These are phyloP conservation scores for Aspergillus caelatus DNA, from an alignment of 2,329 filamentous ascomycete genomes.

Conservation along the genomic window DNA sequence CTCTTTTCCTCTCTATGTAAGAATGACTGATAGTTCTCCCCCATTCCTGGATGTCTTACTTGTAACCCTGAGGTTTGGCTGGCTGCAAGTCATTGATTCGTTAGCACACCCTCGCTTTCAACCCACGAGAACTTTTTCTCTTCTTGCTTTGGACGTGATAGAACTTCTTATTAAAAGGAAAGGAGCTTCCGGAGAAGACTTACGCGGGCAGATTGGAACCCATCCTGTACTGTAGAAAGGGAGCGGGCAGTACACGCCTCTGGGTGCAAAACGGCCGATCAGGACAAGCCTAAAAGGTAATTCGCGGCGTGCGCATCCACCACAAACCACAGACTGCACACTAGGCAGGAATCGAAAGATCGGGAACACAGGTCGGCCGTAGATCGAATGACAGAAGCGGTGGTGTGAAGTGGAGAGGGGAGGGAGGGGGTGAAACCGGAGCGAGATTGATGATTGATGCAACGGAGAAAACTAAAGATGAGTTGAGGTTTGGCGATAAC, in stretches of 20 bases:
- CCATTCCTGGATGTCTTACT: conserved; percentile 59
- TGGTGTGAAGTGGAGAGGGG: conserved; percentile 4
- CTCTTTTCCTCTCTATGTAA: background rate
- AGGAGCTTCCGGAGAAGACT: conserved; percentile 39
- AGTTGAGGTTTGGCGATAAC: conserved; percentile 19
- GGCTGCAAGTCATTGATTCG: conserved; percentile 50
- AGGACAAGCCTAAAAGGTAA: conserved; percentile 37
- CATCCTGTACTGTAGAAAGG: conserved; percentile 41
- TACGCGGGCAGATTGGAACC: conserved; percentile 67
- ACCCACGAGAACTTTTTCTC: background rate
- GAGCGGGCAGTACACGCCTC: conserved; percentile 31
- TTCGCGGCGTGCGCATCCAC: conserved; percentile 40
- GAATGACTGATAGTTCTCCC: background rate
- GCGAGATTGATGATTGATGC: conserved; percentile 9
- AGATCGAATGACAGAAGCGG: conserved; percentile 12
- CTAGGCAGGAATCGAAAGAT: conserved; percentile 16
- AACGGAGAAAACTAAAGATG: conserved; percentile 12
- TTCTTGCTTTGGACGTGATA: background rate
- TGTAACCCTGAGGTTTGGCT: conserved; percentile 88
- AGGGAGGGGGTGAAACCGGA: conserved; percentile 2
- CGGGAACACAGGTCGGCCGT: conserved; percentile 5
- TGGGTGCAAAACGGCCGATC: conserved; percentile 36
- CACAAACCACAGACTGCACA: conserved; percentile 20
- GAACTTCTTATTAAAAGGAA: background rate
- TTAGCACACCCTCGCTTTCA: conserved; percentile 19